phyloP scores from a whole-genome alignment of 2,329 filamentous ascomycete genomes.

The Ceratocystis ficicola region DNA sequence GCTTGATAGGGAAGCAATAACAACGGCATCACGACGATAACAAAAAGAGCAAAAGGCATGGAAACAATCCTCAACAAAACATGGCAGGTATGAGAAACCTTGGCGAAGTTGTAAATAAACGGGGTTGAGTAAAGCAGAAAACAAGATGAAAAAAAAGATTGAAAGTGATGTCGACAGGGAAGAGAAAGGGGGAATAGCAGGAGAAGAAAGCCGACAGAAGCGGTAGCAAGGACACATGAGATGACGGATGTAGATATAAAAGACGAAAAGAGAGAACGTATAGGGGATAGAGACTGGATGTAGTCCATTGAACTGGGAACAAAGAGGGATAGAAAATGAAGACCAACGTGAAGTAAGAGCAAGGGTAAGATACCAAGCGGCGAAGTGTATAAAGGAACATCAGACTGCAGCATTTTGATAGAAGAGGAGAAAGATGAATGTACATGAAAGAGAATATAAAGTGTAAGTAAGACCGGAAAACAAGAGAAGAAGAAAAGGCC shows the following conservation, averaged over 20 bases:
- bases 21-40: not conserved
- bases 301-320: no score
- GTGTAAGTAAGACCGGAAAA: not conserved
- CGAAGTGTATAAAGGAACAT: not conserved
- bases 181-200: not conserved
- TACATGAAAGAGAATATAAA: not conserved
- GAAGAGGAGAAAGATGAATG: not conserved
- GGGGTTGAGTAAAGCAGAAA: not conserved
- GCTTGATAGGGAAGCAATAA: not conserved
- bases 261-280: not conserved
- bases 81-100: not conserved
- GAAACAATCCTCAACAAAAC: not conserved
- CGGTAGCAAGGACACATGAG: not conserved
- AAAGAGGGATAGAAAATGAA: no score
- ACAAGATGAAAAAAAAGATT: not conserved
- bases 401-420: conserved; percentile 8
- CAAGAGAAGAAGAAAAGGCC: conserved; percentile 3
- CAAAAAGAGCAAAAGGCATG: not conserved
- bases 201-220: not conserved
- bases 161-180: conserved; percentile 1
- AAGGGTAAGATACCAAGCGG: not conserved
- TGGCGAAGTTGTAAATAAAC: no score
- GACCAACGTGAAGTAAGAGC: no score
- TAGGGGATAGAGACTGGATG: no score
- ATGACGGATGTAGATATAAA: not conserved